Conservation (phyloP, 176 grass and related monocot species). For the Puya raimondii region DNA sequence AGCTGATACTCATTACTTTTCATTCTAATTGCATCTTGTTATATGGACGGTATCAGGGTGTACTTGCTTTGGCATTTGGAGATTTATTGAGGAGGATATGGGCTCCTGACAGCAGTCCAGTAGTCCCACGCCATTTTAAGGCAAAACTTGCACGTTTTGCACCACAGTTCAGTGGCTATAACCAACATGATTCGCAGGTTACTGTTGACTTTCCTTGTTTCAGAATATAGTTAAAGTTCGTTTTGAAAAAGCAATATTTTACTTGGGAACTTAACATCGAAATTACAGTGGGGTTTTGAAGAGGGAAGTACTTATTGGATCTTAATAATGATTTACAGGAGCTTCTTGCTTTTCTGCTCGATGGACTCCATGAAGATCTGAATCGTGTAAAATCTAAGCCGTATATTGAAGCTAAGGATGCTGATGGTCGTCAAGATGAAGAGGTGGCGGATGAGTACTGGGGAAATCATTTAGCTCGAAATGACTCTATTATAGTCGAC, state of each 20-base stretch:
- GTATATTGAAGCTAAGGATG: conserved; percentile 88
- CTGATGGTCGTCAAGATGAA: conserved; percentile 60
- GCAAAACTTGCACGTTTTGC: conserved; percentile 81
- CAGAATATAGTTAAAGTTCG: not conserved
- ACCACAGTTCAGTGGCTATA: conserved; percentile 88
- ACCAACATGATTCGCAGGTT: conserved; percentile 99
- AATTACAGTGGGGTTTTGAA: not conserved
- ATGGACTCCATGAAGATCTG: conserved; percentile 96
- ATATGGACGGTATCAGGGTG: conserved; percentile 50
- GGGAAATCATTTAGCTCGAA: conserved; percentile 91
- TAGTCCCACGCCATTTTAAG: conserved; percentile 73
- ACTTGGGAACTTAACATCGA: not conserved
- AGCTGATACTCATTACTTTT: not conserved
- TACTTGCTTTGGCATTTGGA: conserved; percentile 95
- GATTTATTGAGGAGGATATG: conserved; percentile 77
- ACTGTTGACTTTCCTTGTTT: conserved; percentile 14
- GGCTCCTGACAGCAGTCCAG: conserved; percentile 43
- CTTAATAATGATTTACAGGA: conserved; percentile 34
- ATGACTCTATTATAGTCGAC: conserved; percentile 91
- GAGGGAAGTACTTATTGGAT: not conserved
- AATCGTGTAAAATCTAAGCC: conserved; percentile 92
- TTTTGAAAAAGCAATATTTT: not conserved
- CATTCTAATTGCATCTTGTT: not conserved
- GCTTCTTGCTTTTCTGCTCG: conserved; percentile 95
- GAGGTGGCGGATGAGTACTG: conserved; percentile 97